phyloP scores from a whole-genome alignment of 768 basidiomycete species.

The Phylloporus arenicola region DNA sequence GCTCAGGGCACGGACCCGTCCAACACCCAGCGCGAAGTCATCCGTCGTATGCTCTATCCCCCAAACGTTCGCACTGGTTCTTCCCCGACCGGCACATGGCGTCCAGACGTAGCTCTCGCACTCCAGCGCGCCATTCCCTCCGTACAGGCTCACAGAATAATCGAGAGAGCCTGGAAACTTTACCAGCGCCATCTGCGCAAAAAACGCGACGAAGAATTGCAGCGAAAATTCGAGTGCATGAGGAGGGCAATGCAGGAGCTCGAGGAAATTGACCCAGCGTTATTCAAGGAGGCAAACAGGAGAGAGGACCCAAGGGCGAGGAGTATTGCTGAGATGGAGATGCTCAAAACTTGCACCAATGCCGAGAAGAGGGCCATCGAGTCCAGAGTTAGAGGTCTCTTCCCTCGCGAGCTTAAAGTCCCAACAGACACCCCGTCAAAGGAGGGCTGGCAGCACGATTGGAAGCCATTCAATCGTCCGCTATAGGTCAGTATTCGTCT shows the following conservation, averaged over 20 bases:
- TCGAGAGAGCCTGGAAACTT: slow-evolving; percentile 85
- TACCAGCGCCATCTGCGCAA: slow-evolving; percentile 72
- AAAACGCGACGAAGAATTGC: slow-evolving; percentile 59
- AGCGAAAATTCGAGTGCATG: slow-evolving; percentile 80
- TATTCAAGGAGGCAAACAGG: slow-evolving; percentile 70
- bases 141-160: slow-evolving; percentile 85
- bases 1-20: slow-evolving; percentile 23
- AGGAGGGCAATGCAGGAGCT: slow-evolving; percentile 80
- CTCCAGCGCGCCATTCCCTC: slow-evolving; percentile 84
- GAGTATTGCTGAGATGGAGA: slow-evolving; percentile 50
- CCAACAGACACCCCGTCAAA: slow-evolving; percentile 83
- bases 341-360: slow-evolving; percentile 56
- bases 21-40: slow-evolving; percentile 65
- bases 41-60: slow-evolving; percentile 80
- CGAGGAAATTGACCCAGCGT: slow-evolving; percentile 40
- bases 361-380: slow-evolving; percentile 69
- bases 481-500: slow-evolving; percentile 23
- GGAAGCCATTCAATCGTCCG: slow-evolving; percentile 60
- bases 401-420: slow-evolving; percentile 81
- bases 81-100: slow-evolving; percentile 79
- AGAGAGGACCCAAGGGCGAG: slow-evolving; percentile 68
- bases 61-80: slow-evolving; percentile 63
- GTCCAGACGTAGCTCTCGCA: slow-evolving; percentile 70
- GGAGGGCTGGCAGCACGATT: slow-evolving; percentile 75
- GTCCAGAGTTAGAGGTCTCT: slow-evolving; percentile 71